Percentiles rank a stretch among this genome's conserved stretches.
phyloP scores from a whole-genome alignment of 1,284 basidiomycete species.

The Trametes polyzona region DNA sequence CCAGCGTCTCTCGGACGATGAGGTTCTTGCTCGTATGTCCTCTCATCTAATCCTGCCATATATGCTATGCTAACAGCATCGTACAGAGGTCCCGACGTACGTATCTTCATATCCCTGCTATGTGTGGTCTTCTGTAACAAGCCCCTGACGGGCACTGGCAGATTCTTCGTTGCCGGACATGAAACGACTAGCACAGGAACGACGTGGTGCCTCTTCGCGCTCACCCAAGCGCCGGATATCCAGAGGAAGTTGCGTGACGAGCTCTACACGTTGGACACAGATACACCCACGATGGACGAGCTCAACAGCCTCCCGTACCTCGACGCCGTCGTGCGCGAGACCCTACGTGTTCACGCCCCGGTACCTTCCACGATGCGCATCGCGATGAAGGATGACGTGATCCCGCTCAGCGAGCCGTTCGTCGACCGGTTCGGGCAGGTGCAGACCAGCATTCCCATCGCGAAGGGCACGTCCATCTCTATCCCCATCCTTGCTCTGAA shows the following conservation, averaged over 20 bases:
- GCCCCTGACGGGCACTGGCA: not conserved
- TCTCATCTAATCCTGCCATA: not conserved
- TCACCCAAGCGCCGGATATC: conserved; percentile 55
- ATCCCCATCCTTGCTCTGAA: conserved; percentile 56
- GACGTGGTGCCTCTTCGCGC: conserved; percentile 67
- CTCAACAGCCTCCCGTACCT: conserved; percentile 63
- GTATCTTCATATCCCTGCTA: not conserved
- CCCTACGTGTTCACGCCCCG: conserved; percentile 67
- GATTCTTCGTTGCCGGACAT: conserved; percentile 70
- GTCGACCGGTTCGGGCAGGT: conserved; percentile 33
- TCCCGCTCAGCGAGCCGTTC: conserved; percentile 38
- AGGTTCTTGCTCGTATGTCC: conserved; percentile 56
- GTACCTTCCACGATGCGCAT: conserved; percentile 60
- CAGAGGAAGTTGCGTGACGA: conserved; percentile 77
- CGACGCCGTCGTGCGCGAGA: conserved; percentile 71
- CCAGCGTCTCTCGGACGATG: conserved; percentile 54
- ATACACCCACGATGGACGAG: conserved; percentile 56
- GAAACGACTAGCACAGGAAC: conserved; percentile 61
- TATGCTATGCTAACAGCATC: not conserved
- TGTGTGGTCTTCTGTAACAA: too few species aligned
- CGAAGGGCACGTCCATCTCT: conserved; percentile 49
- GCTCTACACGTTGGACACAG: conserved; percentile 45
- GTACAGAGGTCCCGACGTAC: not conserved
- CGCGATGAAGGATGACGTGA: conserved; percentile 52
- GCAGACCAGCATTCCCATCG: conserved; percentile 31